Base-by-base conservation (phyloP, 2,329 filamentous ascomycete genomes). In the Neopestalotiopsis clavispora region DNA sequence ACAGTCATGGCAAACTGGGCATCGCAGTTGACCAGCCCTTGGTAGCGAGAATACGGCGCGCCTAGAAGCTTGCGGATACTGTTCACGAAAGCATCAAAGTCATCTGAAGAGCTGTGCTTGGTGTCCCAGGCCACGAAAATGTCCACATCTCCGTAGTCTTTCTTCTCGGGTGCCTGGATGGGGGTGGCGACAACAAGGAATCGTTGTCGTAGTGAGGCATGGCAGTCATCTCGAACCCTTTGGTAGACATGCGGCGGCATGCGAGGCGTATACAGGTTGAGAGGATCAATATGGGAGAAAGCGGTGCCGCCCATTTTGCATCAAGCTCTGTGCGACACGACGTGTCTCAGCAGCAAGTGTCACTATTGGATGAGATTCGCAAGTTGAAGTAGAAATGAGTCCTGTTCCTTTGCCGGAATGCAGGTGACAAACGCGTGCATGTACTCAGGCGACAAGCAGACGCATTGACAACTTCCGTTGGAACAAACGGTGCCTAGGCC, bases 181-280 rank as follows among this genome's bases (percentile, higher is more conserved):
- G 66, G 66, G 7, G 66, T 64, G 56, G 66, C 59, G 9, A 68
- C 45, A 13, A 45, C 66, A 6, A 64, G 40, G 20, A 68, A 68
- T 6, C 66, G 66, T n/a, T 68, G 14, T 45, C 66, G 28, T 1
- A 68, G 30, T 30, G 59, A 59, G 10, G 59, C 7, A 20, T 64
- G 59, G 30, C 60, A 61, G 13, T 68, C 28, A 7, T 68, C 45
- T 17, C 45, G 59, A 2, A 45, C 38, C 10, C 7, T 17, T 5
- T 42, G 23, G 45, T 64, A 68, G 23, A 64, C 45, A 7, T 68
- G 28, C 3, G 66, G 66, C 30, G 66, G 66, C 66, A 68, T 68
- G 4, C 66, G 58, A 38, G 66, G 66, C 4, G 66, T 64, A 28
- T 57, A 7, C 12, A 68, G 58, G 7, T 34, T n/a, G 4, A 42